Percentiles rank a stretch among this genome's conserved stretches.
These are phyloP conservation scores for Odontarrhena argentea DNA, from an alignment of 345 rosid genomes.

Conservation along the genomic window DNA sequence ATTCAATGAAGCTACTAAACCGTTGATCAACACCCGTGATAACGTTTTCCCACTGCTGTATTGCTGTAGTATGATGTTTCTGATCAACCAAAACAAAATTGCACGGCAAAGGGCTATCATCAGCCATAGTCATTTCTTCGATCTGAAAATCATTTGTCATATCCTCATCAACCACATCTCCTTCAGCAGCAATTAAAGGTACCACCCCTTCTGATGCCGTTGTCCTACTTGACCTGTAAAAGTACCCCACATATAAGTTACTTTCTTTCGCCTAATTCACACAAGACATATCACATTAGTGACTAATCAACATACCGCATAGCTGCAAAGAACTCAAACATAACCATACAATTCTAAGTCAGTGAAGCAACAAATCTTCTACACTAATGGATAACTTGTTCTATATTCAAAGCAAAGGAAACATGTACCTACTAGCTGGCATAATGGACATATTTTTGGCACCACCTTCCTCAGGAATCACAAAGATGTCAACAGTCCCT, in stretches of 20 bases:
- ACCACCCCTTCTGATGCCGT: conserved; percentile 61
- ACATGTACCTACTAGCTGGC: conserved; percentile 74
- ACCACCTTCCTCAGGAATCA: conserved; percentile 60
- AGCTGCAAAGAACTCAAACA: not conserved
- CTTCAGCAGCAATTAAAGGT: conserved; percentile 48
- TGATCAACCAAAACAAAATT: conserved; percentile 50
- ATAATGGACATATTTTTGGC: conserved; percentile 55
- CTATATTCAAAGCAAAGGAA: not conserved
- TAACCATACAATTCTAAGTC: not conserved
- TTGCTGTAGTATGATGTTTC: conserved; percentile 54
- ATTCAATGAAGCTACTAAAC: conserved; percentile 76
- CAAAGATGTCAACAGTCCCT: conserved; percentile 62
- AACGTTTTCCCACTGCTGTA: conserved; percentile 82
- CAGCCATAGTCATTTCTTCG: conserved; percentile 42
- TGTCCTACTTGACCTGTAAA: conserved; percentile 71
- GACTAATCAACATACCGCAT: not conserved
- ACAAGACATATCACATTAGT: not conserved
- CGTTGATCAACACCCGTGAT: conserved; percentile 92
- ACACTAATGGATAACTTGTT: not conserved
- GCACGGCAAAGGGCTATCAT: conserved; percentile 50
- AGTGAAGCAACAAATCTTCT: conserved; percentile 6
- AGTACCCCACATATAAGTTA: conserved; percentile 21
- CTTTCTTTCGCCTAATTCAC: not conserved
- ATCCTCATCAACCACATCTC: conserved; percentile 40
- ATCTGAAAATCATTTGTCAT: conserved; percentile 39